These are phyloP conservation scores for Sporobolomyces roseus DNA, from an alignment of 768 basidiomycete genomes.

Conservation along the genomic window DNA sequence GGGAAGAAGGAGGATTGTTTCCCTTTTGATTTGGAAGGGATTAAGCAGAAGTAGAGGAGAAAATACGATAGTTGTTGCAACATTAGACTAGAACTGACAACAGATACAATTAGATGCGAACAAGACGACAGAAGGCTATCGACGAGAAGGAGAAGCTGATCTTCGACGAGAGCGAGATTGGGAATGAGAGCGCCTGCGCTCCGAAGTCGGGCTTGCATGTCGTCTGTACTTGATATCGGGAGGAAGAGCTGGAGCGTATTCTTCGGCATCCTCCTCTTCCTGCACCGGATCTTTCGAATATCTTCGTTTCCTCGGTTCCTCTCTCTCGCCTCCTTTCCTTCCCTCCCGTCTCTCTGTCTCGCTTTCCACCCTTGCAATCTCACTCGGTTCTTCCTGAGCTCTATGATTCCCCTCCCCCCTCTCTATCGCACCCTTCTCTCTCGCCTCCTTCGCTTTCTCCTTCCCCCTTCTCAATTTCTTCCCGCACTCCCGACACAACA, in stretches of 20 bases:
- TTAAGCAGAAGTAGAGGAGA: background rate
- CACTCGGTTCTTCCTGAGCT: background rate
- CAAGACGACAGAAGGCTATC: background rate
- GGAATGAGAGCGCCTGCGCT: background rate
- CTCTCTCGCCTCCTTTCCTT: background rate
- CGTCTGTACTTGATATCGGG: slow-evolving; percentile 6
- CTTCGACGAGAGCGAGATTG: background rate
- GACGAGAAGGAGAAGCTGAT: background rate
- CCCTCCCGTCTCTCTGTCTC: background rate
- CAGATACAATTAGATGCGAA: background rate
- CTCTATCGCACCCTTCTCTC: slow-evolving; percentile 1
- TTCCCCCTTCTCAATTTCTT: slow-evolving; percentile 85
- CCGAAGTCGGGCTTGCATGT: background rate
- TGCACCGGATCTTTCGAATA: background rate
- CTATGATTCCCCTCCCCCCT: background rate
- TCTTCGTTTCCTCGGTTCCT: background rate
- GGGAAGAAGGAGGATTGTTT: slow-evolving; percentile 21
- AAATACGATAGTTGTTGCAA: background rate
- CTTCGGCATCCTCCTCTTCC: background rate
- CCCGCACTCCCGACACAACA: slow-evolving; percentile 71
- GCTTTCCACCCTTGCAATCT: background rate
- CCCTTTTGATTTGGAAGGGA: slow-evolving; percentile 31
- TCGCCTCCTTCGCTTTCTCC: slow-evolving; percentile 56
- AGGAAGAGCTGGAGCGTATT: background rate
- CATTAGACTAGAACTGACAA: background rate